Conservation (phyloP, 805 yeast species). For the Diddensiella transvaalensis region DNA sequence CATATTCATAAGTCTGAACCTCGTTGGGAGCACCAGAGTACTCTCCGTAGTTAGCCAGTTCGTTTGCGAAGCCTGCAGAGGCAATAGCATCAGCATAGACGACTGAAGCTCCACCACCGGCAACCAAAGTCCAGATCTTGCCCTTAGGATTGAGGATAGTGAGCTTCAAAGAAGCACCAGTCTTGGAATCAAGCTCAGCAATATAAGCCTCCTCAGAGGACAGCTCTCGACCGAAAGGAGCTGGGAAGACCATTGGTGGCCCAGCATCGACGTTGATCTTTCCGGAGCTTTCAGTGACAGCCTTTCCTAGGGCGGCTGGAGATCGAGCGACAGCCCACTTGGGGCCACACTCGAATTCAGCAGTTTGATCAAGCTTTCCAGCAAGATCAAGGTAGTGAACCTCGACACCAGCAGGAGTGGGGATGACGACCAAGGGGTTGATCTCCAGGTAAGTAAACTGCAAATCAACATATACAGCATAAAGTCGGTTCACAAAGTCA, state of each 20-base stretch:
- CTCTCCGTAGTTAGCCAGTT: slow-evolving; percentile 47
- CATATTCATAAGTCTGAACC: slow-evolving; percentile 45
- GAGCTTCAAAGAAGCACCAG: slow-evolving; percentile 45
- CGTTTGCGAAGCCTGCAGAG: slow-evolving; percentile 42
- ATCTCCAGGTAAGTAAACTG: slow-evolving; percentile 47
- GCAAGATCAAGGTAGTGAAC: slow-evolving; percentile 47
- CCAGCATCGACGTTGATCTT: slow-evolving; percentile 40
- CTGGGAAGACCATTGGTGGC: slow-evolving; percentile 48
- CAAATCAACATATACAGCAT: slow-evolving; percentile 45
- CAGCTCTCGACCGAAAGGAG: slow-evolving; percentile 46
- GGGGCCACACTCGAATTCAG: slow-evolving; percentile 48
- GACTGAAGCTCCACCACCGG: slow-evolving; percentile 48
- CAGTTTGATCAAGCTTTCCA: slow-evolving; percentile 47
- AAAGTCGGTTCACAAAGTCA: slow-evolving; percentile 44
- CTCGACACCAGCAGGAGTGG: slow-evolving; percentile 37
- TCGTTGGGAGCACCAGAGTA: slow-evolving; percentile 48
- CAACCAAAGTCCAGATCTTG: slow-evolving; percentile 46
- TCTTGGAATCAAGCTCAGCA: slow-evolving; percentile 46
- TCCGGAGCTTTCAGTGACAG: slow-evolving; percentile 21
- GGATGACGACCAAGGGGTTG: slow-evolving; percentile 45
- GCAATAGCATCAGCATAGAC: slow-evolving; percentile 48
- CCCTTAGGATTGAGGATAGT: slow-evolving; percentile 43
- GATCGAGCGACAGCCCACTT: slow-evolving; percentile 48
- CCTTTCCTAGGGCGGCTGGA: slow-evolving; percentile 39
- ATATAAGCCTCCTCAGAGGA: slow-evolving; percentile 44